Conservation (phyloP, 768 basidiomycete species). For the Pulveroboletus sp. region DNA sequence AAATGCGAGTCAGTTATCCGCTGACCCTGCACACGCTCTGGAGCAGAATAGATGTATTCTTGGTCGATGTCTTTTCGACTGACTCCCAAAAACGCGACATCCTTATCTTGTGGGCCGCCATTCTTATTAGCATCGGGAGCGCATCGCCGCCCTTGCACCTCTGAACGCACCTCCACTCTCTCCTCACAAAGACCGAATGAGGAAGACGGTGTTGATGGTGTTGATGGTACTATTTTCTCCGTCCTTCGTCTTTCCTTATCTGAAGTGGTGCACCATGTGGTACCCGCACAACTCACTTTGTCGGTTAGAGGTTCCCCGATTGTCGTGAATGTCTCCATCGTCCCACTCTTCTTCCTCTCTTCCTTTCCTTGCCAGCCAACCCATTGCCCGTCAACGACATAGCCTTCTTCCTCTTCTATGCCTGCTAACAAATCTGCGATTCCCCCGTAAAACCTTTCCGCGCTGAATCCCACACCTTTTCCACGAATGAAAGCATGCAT, state of each 20-base stretch:
- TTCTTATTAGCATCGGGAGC: background rate
- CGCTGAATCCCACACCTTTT: constrained; percentile 85
- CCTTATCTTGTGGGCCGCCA: background rate
- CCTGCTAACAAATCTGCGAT: constrained; percentile 74
- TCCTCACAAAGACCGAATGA: constrained; percentile 4
- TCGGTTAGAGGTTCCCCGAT: background rate
- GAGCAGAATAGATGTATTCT: background rate
- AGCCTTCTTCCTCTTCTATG: constrained; percentile 60
- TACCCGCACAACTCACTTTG: background rate
- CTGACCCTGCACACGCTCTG: background rate
- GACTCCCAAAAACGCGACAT: background rate
- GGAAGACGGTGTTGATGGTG: constrained; percentile 3
- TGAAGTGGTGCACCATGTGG: constrained; percentile 13
- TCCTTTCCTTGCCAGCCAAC: constrained; percentile 16
- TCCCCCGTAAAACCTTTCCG: constrained; percentile 86
- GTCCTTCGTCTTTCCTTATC: constrained; percentile 25
- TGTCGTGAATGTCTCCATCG: background rate
- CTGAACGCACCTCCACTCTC: background rate
- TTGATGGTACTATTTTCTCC: constrained; percentile 21
- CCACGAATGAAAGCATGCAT: constrained; percentile 88
- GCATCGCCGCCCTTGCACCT: background rate
- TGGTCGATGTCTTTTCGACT: background rate
- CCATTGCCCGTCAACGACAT: constrained; percentile 22
- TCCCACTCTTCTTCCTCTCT: constrained; percentile 9
- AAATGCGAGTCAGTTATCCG: background rate